Percentiles rank a stretch among this genome's conserved stretches.
These are phyloP conservation scores for Powellomyces hirtus DNA, from an alignment of 192 early-diverging fungal species.

Conservation along the genomic window DNA sequence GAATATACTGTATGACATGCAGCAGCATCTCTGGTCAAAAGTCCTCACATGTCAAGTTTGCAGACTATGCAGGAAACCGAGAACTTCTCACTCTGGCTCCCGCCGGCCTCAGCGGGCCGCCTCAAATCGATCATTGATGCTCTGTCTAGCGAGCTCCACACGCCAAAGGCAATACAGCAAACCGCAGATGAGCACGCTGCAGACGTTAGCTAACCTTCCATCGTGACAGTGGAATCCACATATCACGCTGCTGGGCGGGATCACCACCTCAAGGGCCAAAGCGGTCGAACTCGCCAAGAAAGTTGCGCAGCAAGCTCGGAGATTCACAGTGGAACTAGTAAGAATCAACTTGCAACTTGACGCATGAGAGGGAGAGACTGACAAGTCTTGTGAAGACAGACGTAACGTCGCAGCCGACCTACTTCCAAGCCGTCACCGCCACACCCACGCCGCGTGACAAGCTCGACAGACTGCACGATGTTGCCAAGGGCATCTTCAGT, in stretches of 20 bases:
- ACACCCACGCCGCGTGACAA: conserved; percentile 13
- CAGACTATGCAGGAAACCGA: neutral
- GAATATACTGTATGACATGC: too few relatives aligned
- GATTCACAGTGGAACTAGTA: too few relatives aligned
- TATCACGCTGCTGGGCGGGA: conserved; percentile 34
- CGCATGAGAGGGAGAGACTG: neutral
- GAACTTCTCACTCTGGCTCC: neutral
- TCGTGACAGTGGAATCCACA: conserved; percentile 27
- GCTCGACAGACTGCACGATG: conserved; percentile 20
- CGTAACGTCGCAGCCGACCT: conserved; percentile 4
- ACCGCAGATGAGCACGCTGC: too few relatives aligned
- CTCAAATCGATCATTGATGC: neutral
- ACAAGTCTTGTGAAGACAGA: neutral
- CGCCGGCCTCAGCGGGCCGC: neutral
- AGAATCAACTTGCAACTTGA: conserved; percentile 17
- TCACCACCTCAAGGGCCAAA: conserved; percentile 14
- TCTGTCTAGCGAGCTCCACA: neutral
- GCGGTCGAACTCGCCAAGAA: neutral
- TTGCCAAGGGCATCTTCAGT: neutral
- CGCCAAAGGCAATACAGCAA: too few relatives aligned
- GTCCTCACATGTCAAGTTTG: too few relatives aligned
- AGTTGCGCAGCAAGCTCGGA: conserved; percentile 8
- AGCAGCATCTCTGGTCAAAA: too few relatives aligned
- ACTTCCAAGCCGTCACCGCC: conserved; percentile 40
- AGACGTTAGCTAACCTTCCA: too few relatives aligned